Evolutionary conservation across 257 asterid species (phyloP), one percentile per base, ranked within the genome.

Genomic region (Marsdenia floribunda): DNA sequence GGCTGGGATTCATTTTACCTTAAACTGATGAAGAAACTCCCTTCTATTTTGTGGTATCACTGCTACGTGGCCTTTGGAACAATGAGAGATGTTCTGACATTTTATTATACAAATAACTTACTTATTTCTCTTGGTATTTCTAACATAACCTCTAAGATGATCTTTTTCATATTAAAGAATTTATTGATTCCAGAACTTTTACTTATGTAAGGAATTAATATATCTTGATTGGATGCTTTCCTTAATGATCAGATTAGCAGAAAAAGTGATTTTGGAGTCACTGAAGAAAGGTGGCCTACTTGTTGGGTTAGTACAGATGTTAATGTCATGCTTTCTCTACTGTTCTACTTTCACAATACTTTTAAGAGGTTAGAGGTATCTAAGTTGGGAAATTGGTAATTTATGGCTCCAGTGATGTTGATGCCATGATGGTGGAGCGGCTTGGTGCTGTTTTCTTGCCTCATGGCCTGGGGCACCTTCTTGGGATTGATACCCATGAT

Each of bases 401-500:
- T 76, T 61, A 71, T 83, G 73, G 70, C 63, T 38, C 29, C 73
- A 94, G 99, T 80, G 93, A 89, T 71, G 82, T 90, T 80, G 89
- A 94, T 82, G 89, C 79, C 76, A 94, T 94, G 99, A 85, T 83
- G 77, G 74, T 75, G 55, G 92, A 89, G 80, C 84, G 93, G 54
- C 68, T 94, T 68, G 99, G 99, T 76, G 96, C 98, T 82, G 88
- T 92, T 73, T 90, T 92, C 83, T 77, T 94, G 90, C 97, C 97
- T 60, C 99, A 94, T 72, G 99, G 99, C 68, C 90, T 94, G 75
- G 99, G 99, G 50, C 99, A 94, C 88, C 92, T 94, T 72, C 82
- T 94, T 71, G 99, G 97, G 66, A 90, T 94, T 50, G 99, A 94
- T 89, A 92, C 98, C 73, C 99, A 94, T 78, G 99, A 94, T 83